Evolutionary conservation across 306 rosid species (phyloP).

Genomic region (Dryas alaskensis): DNA sequence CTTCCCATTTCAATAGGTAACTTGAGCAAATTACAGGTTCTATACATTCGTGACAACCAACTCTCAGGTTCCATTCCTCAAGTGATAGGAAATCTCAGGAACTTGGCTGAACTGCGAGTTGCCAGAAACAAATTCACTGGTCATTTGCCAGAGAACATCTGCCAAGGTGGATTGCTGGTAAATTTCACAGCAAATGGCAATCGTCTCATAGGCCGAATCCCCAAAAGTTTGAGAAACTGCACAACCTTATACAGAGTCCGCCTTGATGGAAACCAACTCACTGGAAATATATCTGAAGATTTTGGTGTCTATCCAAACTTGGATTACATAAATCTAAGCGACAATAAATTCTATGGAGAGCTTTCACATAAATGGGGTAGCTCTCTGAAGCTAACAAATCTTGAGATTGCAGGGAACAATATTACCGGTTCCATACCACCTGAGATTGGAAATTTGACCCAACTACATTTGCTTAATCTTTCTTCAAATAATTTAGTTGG

Average conservation of each 20-base stretch:
- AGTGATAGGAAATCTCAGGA: conserved; percentile 25
- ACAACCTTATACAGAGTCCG: conserved; percentile 34
- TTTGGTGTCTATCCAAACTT: conserved; percentile 43
- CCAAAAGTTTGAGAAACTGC: conserved; percentile 43
- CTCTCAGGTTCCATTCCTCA: conserved; percentile 35
- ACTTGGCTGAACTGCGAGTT: conserved; percentile 20
- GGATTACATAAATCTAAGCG: conserved; percentile 37
- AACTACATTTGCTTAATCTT: conserved; percentile 11
- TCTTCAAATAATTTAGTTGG: conserved; percentile 30
- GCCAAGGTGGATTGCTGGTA: conserved; percentile 19
- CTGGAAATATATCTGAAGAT: conserved; percentile 44
- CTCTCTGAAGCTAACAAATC: conserved; percentile 27
- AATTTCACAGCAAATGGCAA: conserved; percentile 46
- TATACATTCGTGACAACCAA: conserved; percentile 31
- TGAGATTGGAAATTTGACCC: conserved; percentile 25
- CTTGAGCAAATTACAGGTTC: conserved; percentile 19
- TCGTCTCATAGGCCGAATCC: conserved; percentile 33
- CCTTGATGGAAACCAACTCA: conserved; percentile 43
- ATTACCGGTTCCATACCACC: conserved; percentile 36
- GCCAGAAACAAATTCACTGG: conserved; percentile 43
- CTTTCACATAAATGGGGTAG: conserved; percentile 32
- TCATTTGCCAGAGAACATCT: conserved; percentile 30
- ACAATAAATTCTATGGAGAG: conserved; percentile 38
- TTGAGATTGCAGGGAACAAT: conserved; percentile 39
- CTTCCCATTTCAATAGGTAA: conserved; percentile 27